These are phyloP conservation scores for Boletus rubroflammeus DNA, from an alignment of 768 basidiomycete genomes.

Conservation along the genomic window DNA sequence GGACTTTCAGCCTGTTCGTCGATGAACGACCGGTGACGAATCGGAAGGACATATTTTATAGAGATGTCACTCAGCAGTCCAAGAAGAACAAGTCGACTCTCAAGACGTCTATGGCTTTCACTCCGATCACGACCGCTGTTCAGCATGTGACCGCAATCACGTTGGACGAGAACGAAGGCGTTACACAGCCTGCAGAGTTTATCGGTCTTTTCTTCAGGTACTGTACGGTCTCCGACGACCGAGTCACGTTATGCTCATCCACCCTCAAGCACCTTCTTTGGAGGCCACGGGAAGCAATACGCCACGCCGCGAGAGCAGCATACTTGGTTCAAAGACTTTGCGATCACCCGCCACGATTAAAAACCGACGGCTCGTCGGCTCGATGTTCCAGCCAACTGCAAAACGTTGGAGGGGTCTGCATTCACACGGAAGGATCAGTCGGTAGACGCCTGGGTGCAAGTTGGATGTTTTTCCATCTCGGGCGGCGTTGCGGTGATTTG, in stretches of 20 bases:
- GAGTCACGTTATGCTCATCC: not conserved
- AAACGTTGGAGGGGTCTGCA: no score
- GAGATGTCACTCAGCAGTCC: constrained; percentile 34
- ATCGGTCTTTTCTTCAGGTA: constrained; percentile 75
- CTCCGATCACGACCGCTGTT: not conserved
- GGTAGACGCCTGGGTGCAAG: no score
- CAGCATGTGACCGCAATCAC: not conserved
- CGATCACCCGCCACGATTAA: constrained; percentile 35
- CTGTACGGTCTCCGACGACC: not conserved
- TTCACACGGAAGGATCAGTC: no score
- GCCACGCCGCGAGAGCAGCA: constrained; percentile 75
- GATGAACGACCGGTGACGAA: constrained; percentile 53
- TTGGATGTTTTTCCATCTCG: no score
- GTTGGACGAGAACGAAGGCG: not conserved
- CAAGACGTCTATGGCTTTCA: constrained; percentile 6
- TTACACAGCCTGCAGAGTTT: constrained; percentile 24
- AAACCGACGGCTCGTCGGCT: no score
- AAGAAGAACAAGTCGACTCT: not conserved
- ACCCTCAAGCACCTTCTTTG: constrained; percentile 60
- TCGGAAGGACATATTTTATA: constrained; percentile 59
- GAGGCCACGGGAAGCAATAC: constrained; percentile 63
- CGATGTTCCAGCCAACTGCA: no score
- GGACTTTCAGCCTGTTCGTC: constrained; percentile 61
- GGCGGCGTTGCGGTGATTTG: no score
- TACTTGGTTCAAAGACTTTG: constrained; percentile 72